Evolutionary conservation across 2,329 filamentous ascomycete species (phyloP), one percentile per base, ranked within the genome.

Genomic region (Neofusicoccum kwambonambiense): DNA sequence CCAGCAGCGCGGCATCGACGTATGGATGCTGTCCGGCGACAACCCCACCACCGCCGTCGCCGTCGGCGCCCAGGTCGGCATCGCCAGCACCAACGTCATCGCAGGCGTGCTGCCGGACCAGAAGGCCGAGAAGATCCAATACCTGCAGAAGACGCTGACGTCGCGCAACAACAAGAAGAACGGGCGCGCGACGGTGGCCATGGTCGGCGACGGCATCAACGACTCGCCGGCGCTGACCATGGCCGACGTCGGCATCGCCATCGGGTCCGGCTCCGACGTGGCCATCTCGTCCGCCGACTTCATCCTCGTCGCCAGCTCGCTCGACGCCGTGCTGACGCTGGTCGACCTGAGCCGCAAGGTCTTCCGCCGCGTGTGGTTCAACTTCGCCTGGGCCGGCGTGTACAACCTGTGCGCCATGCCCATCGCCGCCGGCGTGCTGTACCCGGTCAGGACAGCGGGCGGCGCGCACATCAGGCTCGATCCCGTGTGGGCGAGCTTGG

Each of bases 1-100:
- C 0, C 84, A 86, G 49, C 77, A 83, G 4, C 85, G 85, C 15
- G 87, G 89, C 19, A 88, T 90, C 52, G 86, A 88, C 37, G 90
- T 96, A 3, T 97, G 90, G 87, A 96, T 97, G 92, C 88, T 97
- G 42, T 96, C 92, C 0, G 93, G 93, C 35, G 93, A 97, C 80
- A 97, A 97, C 73, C 80, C 82, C n/a, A 88, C 82, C n/a, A 97
- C 93, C 0, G 93, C 93, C 2, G 82, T 84, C 19, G 92, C 92
- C 0, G 91, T 97, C 2, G 93, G 90, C 0, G 79, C 83, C 1
- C 86, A 87, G 71, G 83, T 97, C 17, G 91, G 91, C 22, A 97
- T 97, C 68, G 84, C 87, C 0, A 72, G 82, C 0, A 79, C 82
- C 63, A 91, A 96, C 73, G 89, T 97, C 68, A 90, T 96, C 67